Conservation (phyloP, 352 stramenopile species). For the Globisporangium uncinulatum region DNA sequence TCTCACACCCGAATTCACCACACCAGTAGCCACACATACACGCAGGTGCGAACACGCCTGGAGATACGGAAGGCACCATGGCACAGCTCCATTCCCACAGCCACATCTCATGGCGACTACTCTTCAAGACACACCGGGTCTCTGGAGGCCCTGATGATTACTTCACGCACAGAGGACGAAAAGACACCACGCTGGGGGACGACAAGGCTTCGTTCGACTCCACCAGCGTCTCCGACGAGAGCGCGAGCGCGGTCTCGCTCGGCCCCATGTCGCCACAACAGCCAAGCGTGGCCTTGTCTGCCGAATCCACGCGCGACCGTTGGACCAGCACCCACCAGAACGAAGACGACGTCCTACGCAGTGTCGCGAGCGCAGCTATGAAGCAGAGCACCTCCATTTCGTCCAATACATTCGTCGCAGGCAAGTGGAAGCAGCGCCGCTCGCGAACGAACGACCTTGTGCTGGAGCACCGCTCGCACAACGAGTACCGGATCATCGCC, state of each 20-base stretch:
- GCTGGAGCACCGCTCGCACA: constrained; percentile 11
- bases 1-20: too few relatives aligned
- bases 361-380: constrained; percentile 7
- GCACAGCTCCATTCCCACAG: not conserved
- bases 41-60: too few relatives aligned
- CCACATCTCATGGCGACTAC: constrained; percentile 3
- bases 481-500: constrained; percentile 17
- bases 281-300: not conserved
- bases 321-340: not conserved
- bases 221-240: not conserved
- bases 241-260: constrained; percentile 3
- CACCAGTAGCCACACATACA: not conserved
- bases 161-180: not conserved
- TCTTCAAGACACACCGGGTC: not conserved
- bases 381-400: constrained; percentile 8
- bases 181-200: not conserved
- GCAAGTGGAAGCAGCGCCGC: constrained; percentile 12
- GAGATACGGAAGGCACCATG: not conserved
- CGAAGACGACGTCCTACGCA: constrained; percentile 9
- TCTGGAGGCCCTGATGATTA: not conserved
- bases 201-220: constrained; percentile 1
- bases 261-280: constrained; percentile 5
- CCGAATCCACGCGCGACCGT: not conserved
- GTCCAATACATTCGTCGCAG: constrained; percentile 10
- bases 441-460: constrained; percentile 7